Conservation (phyloP, 495 filamentous ascomycete species). For the Cairneyella variabilis region DNA sequence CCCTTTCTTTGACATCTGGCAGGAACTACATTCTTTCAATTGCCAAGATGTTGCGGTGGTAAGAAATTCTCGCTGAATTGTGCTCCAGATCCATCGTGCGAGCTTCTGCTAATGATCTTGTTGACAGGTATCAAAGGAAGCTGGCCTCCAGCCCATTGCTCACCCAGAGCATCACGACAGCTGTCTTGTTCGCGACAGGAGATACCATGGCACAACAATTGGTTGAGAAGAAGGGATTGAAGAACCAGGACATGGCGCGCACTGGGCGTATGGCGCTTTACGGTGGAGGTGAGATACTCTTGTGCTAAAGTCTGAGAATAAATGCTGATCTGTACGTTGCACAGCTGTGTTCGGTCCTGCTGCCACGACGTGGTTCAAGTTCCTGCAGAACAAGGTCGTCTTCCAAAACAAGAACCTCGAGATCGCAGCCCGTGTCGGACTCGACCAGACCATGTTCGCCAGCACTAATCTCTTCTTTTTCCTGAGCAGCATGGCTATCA, state of each 20-base stretch:
- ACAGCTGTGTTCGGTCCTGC: constrained; percentile 85
- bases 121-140: constrained; percentile 77
- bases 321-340: constrained; percentile 13
- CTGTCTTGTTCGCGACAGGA: constrained; percentile 84
- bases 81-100: too few relatives aligned
- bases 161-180: constrained; percentile 83
- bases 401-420: constrained; percentile 62
- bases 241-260: constrained; percentile 75
- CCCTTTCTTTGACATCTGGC: constrained; percentile 1
- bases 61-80: constrained; percentile 8
- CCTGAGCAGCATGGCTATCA: constrained; percentile 77
- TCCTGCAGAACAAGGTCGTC: constrained; percentile 68
- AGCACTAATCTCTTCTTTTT: constrained; percentile 78
- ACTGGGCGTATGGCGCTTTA: constrained; percentile 91
- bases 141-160: constrained; percentile 78
- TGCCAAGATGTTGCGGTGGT: constrained; percentile 25
- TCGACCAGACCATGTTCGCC: constrained; percentile 85
- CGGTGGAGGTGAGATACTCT: constrained; percentile 65
- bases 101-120: background rate
- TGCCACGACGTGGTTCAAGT: constrained; percentile 83
- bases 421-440: constrained; percentile 74
- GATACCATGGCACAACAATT: constrained; percentile 90
- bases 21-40: too few relatives aligned
- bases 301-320: background rate
- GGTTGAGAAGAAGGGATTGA: constrained; percentile 76